Conservation (phyloP, 495 filamentous ascomycete species). For the Polyplosphaeria fusca region DNA sequence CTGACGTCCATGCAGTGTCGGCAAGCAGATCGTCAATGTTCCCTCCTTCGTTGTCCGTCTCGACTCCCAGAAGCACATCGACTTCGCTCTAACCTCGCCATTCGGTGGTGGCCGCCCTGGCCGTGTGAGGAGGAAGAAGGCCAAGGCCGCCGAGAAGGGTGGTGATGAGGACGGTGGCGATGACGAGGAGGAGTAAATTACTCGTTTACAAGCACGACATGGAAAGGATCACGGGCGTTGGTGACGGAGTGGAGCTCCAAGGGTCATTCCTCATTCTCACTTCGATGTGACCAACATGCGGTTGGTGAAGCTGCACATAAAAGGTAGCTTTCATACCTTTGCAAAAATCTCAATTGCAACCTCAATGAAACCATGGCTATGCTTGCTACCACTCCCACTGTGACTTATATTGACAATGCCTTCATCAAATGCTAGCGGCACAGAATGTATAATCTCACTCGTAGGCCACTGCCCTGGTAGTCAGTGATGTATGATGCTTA, state of each 20-base stretch:
- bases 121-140: constrained; percentile 98
- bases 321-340: too few relatives aligned
- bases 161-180: constrained; percentile 78
- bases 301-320: constrained; percentile 8
- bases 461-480: too few relatives aligned
- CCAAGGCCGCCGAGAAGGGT: constrained; percentile 87
- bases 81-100: constrained; percentile 95
- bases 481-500: too few relatives aligned
- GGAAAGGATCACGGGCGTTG: constrained; percentile 20
- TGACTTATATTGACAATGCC: too few relatives aligned
- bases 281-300: constrained; percentile 8
- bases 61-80: constrained; percentile 99
- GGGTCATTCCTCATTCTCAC: constrained; percentile 1
- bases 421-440: too few relatives aligned
- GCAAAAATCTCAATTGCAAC: too few relatives aligned
- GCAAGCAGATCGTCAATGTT: constrained; percentile 99
- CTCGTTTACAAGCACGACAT: not conserved
- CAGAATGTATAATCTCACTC: too few relatives aligned
- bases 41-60: constrained; percentile 98
- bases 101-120: constrained; percentile 96
- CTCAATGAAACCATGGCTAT: too few relatives aligned
- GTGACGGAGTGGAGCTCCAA: constrained; percentile 14
- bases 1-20: constrained; percentile 66
- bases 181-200: constrained; percentile 82
- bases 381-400: too few relatives aligned